A percentile compares a stretch with the other conserved stretches of the same genome.
These are phyloP conservation scores for Physaria fendleri DNA, from an alignment of 345 rosid genomes.

Conservation along the genomic window DNA sequence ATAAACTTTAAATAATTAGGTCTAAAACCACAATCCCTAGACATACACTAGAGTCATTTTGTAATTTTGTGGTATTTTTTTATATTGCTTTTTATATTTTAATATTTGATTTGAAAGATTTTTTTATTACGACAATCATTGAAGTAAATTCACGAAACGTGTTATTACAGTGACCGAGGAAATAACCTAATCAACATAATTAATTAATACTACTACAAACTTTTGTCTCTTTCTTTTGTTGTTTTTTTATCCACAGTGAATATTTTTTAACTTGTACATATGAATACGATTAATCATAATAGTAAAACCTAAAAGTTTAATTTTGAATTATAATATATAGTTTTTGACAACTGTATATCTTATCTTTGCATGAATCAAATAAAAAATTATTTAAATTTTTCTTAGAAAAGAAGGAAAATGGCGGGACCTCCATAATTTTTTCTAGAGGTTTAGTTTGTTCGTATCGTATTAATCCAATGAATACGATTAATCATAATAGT, in stretches of 20 bases:
- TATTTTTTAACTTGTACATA: neutral
- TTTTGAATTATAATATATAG: neutral
- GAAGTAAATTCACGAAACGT: constrained; percentile 1
- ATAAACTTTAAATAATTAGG: no score
- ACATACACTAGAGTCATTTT: neutral
- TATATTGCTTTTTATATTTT: neutral
- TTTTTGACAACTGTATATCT: constrained; percentile 17
- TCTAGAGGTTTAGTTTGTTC: constrained; percentile 33
- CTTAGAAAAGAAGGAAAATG: constrained; percentile 24
- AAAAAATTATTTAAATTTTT: neutral
- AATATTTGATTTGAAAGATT: neutral
- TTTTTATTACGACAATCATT: neutral
- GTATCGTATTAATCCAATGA: constrained; percentile 22
- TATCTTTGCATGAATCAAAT: constrained; percentile 15
- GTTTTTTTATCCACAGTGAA: no score
- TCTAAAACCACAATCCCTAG: constrained; percentile 8
- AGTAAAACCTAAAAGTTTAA: neutral
- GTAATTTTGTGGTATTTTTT: no score
- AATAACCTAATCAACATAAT: constrained; percentile 16
- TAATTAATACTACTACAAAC: neutral
- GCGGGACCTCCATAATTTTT: constrained; percentile 33
- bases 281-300: neutral
- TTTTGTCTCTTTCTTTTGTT: constrained; percentile 15
- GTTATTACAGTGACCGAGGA: constrained; percentile 17
- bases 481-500: neutral